Evolutionary conservation across 257 asterid genomes (phyloP).

Genomic region (Cruciata laevipes): DNA sequence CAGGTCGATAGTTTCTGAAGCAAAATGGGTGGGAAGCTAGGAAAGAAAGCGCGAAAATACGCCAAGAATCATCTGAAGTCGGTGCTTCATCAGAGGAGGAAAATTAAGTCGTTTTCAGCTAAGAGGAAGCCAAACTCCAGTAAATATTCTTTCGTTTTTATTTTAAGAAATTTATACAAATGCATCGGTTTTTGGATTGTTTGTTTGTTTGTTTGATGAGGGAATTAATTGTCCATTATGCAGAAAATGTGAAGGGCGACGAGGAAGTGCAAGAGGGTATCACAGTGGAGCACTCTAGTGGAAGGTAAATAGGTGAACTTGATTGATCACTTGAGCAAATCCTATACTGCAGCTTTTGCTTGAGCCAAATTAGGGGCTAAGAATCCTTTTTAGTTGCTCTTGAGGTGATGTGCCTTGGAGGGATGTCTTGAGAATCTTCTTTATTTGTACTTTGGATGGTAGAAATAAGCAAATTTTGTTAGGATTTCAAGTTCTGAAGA

Average conservation of each 20-base stretch:
- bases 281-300: conserved; percentile 25
- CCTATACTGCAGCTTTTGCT: neutral
- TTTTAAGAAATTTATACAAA: too few species aligned
- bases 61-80: conserved; percentile 92
- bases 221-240: conserved; percentile 12
- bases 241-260: conserved; percentile 40
- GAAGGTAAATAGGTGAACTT: conserved; percentile 68
- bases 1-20: neutral
- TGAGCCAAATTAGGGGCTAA: neutral
- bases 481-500: too few species aligned
- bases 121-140: conserved; percentile 57
- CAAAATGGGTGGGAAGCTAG: conserved; percentile 83
- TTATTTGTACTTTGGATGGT: too few species aligned
- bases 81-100: conserved; percentile 60
- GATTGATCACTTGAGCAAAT: conserved; percentile 8
- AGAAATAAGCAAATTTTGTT: too few species aligned
- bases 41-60: conserved; percentile 90
- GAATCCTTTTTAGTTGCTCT: neutral
- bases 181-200: too few species aligned
- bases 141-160: neutral
- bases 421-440: too few species aligned
- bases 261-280: conserved; percentile 33
- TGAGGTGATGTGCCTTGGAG: neutral
- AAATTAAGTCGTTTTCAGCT: conserved; percentile 51
- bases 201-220: neutral